A percentile compares a stretch with the other conserved stretches of the same genome.
These are phyloP conservation scores for Lactifluus subvellereus DNA, from an alignment of 768 basidiomycete species.

Conservation along the genomic window DNA sequence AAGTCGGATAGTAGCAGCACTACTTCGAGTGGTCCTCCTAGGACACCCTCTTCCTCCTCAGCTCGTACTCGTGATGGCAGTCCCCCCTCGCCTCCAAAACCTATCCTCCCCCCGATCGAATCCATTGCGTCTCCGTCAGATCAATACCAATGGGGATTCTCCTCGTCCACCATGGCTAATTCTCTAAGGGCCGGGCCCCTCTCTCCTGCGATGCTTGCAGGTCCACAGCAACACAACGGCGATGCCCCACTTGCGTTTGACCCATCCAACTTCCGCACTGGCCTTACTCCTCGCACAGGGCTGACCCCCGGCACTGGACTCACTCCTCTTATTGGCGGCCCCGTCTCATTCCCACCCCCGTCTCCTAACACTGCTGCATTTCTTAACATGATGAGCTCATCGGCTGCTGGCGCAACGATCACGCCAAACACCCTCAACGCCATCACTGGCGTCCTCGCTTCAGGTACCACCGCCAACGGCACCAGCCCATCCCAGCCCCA, in stretches of 20 bases:
- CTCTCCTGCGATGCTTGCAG: slow-evolving; percentile 93
- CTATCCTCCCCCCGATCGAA: slow-evolving; percentile 76
- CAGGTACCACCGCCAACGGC: slow-evolving; percentile 46
- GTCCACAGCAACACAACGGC: slow-evolving; percentile 52
- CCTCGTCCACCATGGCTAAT: slow-evolving; percentile 51
- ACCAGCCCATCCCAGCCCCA: slow-evolving; percentile 51
- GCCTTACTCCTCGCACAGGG: slow-evolving; percentile 81
- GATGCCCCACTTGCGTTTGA: slow-evolving; percentile 52
- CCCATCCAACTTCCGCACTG: slow-evolving; percentile 69
- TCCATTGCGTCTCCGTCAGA: slow-evolving; percentile 70
- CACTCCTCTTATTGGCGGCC: slow-evolving; percentile 72
- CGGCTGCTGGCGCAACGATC: slow-evolving; percentile 41
- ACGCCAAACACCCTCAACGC: slow-evolving; percentile 68
- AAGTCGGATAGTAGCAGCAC: slow-evolving; percentile 27
- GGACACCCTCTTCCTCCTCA: slow-evolving; percentile 24
- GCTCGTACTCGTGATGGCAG: slow-evolving; percentile 21
- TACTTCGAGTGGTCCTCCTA: slow-evolving; percentile 22
- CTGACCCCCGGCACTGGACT: slow-evolving; percentile 82
- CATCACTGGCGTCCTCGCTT: slow-evolving; percentile 68
- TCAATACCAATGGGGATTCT: slow-evolving; percentile 54
- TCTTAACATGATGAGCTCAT: slow-evolving; percentile 76
- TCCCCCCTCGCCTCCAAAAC: slow-evolving; percentile 44
- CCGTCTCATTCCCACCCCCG: slow-evolving; percentile 72
- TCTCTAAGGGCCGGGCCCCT: slow-evolving; percentile 91
- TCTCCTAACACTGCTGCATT: slow-evolving; percentile 90